Evolutionary conservation across 495 filamentous ascomycete species (phyloP).

Genomic region (Daldinia vernicosa): DNA sequence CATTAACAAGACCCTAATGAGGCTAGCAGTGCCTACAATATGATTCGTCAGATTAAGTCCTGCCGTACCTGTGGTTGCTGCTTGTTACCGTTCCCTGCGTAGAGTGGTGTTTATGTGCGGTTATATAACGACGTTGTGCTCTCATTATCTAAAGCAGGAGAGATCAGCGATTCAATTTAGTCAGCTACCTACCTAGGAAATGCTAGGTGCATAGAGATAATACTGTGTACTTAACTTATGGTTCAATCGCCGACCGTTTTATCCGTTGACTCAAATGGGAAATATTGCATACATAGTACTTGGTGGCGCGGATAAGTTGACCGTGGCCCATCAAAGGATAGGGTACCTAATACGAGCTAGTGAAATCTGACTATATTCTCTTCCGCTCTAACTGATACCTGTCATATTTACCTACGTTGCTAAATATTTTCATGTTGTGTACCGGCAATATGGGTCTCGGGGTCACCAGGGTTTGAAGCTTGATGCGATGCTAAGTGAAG

Average conservation of each 20-base stretch:
- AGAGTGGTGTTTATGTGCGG: conserved; percentile 2
- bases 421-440: background rate
- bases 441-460: background rate
- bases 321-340: background rate
- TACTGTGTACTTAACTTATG: background rate
- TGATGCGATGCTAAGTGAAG: background rate
- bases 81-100: background rate
- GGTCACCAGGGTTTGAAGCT: background rate
- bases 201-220: background rate
- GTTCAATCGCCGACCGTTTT: background rate
- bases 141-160: background rate
- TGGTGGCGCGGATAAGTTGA: conserved; percentile 8
- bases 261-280: background rate
- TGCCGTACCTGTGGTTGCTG: background rate
- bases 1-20: background rate
- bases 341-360: background rate
- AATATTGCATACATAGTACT: background rate
- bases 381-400: background rate
- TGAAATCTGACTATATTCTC: background rate
- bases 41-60: conserved; percentile 1
- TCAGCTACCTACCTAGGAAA: background rate
- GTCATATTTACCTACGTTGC: background rate
- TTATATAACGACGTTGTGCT: conserved; percentile 1
- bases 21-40: background rate
- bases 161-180: background rate